phyloP scores from a whole-genome alignment of 2,329 filamentous ascomycete species.

The Aspergillus fumigatus region DNA sequence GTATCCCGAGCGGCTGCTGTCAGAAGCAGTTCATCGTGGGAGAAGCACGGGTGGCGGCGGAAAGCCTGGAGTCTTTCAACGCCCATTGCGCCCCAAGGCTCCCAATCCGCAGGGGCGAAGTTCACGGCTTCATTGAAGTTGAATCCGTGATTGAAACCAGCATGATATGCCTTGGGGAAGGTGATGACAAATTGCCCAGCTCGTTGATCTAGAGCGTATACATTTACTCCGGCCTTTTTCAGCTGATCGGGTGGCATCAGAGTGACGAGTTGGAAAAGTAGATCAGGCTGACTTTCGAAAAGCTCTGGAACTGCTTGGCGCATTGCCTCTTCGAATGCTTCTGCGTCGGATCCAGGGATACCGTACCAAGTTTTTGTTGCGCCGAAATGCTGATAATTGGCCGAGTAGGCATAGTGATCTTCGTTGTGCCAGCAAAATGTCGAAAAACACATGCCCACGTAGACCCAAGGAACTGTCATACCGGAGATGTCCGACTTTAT shows the following conservation, averaged over 20 bases:
- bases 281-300: constrained; percentile 93
- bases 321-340: constrained; percentile 96
- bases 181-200: constrained; percentile 96
- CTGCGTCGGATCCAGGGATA: constrained; percentile 86
- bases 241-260: constrained; percentile 89
- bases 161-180: constrained; percentile 94
- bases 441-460: constrained; percentile 99
- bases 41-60: constrained; percentile 90
- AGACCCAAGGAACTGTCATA: constrained; percentile 99
- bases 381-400: constrained; percentile 97
- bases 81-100: constrained; percentile 80
- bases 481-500: constrained; percentile 98
- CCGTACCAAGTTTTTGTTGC: constrained; percentile 99
- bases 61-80: constrained; percentile 84
- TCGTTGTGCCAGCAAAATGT: constrained; percentile 99
- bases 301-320: constrained; percentile 89
- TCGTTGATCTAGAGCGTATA: constrained; percentile 92
- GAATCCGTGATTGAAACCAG: constrained; percentile 97
- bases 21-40: constrained; percentile 89
- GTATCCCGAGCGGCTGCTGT: constrained; percentile 79
- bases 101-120: constrained; percentile 93
- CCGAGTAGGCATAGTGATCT: constrained; percentile 95
- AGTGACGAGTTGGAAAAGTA: constrained; percentile 96
- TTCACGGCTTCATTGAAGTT: constrained; percentile 99
- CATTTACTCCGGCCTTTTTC: constrained; percentile 84